These are phyloP conservation scores for Chlamydomonas reinhardtii DNA, from an alignment of 163 green algal genomes.

Conservation along the genomic window DNA sequence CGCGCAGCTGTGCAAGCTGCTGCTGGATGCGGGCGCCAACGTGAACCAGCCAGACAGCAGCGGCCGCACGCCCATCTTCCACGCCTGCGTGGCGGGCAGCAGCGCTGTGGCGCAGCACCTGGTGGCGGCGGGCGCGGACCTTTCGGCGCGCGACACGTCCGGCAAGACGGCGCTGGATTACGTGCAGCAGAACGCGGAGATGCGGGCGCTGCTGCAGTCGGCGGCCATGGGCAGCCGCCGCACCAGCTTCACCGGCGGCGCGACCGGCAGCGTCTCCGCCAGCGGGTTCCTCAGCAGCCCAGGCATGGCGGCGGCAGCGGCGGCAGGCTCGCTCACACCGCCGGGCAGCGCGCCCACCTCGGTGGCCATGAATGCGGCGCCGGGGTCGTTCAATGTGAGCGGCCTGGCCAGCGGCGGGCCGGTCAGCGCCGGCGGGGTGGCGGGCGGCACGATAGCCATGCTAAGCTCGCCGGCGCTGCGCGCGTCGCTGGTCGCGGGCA, in stretches of 20 bases:
- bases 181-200: slow-evolving; percentile 26
- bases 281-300: too few species aligned
- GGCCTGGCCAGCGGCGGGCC: background rate
- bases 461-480: background rate
- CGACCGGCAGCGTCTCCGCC: background rate
- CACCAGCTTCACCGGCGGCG: slow-evolving; percentile 12
- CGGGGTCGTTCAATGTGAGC: background rate
- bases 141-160: background rate
- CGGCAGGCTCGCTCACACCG: background rate
- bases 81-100: slow-evolving; percentile 30
- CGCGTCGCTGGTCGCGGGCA: background rate
- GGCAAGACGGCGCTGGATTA: slow-evolving; percentile 39
- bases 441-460: background rate
- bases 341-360: too few species aligned
- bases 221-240: slow-evolving; percentile 5
- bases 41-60: slow-evolving; percentile 35
- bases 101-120: slow-evolving; percentile 13
- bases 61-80: slow-evolving; percentile 45
- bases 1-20: slow-evolving; percentile 22
- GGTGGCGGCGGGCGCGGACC: slow-evolving; percentile 10
- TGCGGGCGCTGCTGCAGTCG: slow-evolving; percentile 10
- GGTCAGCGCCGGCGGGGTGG: background rate
- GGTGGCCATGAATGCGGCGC: too few species aligned
- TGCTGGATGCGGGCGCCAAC: slow-evolving; percentile 38
- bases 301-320: background rate